Evolutionary conservation across 106 monocot genomes (phyloP), one percentile per base, ranked within the genome.

Genomic region (Apostasia ramifera): DNA sequence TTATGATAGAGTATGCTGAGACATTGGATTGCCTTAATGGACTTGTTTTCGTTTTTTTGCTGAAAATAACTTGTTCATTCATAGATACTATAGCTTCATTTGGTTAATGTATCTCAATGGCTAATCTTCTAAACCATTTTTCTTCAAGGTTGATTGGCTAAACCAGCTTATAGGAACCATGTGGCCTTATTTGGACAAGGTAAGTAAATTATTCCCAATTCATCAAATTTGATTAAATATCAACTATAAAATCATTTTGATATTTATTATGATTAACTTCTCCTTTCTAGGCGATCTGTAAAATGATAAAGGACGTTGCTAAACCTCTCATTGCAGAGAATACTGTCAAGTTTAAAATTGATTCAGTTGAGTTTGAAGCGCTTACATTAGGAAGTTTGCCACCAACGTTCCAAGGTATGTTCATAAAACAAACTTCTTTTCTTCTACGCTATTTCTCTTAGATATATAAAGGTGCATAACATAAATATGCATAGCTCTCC

Each of bases 131-230:
- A 66, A 40, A 47, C 41, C 26, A 70, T 63, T 77, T 37, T 67
- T 12, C 3, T 63, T 80, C 67, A 62, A 97, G 95, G 63, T 97
- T 82, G 92, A 97, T 76, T 97, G 95, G 92, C 76, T 97, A 67
- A 97, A 97, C 82, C 84, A 68, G 70, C 85, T 97, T 53, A 6
- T 97, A n/a, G 86, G 87, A 63, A 68, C 8, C 4, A 89, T 97
- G 89, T 97, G 95, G 95, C 95, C 95, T 53, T 92, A 92, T 75
- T 73, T 97, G 46, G 92, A 97, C 72, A 97, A 97, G 95, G 95
- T 97, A 26, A 70, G 66, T 3, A 40, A 72, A 37, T 74, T 0
- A 9, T 53, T 53, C 63, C 37, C 45, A 40, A 63, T 64, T 54
- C 59, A 26, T 10, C 15, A 53, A 47, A 45, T 53, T 40, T 49